These are phyloP conservation scores for Vitis hybrid DNA, from an alignment of 177 flowering plant genomes.

Conservation along the genomic window DNA sequence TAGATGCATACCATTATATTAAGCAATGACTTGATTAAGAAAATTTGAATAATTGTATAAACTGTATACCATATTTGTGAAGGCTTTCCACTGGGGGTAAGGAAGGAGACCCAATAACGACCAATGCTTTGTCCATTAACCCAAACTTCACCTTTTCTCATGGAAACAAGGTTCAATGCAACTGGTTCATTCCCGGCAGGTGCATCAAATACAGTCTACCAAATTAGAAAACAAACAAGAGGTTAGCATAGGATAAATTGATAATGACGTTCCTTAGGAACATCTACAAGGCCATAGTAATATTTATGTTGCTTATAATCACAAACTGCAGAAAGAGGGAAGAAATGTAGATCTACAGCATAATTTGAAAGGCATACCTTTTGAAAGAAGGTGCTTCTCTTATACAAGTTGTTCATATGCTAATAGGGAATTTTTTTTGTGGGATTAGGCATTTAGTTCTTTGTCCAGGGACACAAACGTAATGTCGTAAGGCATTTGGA, in stretches of 20 bases:
- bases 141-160: slow-evolving; percentile 98
- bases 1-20: too few relatives aligned
- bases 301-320: not conserved
- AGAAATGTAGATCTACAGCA: not conserved
- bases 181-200: slow-evolving; percentile 67
- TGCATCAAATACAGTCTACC: slow-evolving; percentile 65
- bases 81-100: slow-evolving; percentile 42
- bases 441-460: too few relatives aligned
- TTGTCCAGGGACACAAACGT: too few relatives aligned
- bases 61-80: slow-evolving; percentile 66
- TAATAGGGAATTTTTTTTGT: too few relatives aligned
- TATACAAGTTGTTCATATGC: too few relatives aligned
- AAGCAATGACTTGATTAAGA: too few relatives aligned
- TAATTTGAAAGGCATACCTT: not conserved
- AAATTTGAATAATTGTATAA: not conserved
- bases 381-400: not conserved
- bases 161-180: slow-evolving; percentile 59
- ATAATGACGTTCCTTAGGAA: too few relatives aligned
- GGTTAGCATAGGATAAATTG: too few relatives aligned
- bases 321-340: too few relatives aligned
- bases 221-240: not conserved
- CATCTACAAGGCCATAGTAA: not conserved
- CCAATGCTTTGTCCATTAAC: slow-evolving; percentile 88
- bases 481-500: too few relatives aligned
- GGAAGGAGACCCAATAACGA: slow-evolving; percentile 83